Evolutionary conservation across 805 yeast species (phyloP).

Genomic region (Brettanomyces anomalus): DNA sequence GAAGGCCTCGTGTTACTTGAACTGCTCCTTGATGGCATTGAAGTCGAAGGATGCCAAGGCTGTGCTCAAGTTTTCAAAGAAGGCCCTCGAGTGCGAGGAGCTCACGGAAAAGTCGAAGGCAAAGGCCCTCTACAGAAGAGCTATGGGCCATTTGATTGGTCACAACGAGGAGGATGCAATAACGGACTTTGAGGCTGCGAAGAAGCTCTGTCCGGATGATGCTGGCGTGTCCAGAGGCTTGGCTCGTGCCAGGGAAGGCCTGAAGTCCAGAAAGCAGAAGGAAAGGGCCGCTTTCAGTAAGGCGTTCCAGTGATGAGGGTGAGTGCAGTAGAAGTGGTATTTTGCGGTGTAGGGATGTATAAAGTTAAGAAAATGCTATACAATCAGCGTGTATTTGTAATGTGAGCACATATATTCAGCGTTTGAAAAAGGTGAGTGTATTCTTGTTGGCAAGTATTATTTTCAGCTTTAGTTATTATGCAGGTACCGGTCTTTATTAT

Average conservation of each 20-base stretch:
- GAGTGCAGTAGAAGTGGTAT: too few species aligned
- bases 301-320: constrained; percentile 36
- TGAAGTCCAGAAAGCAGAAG: constrained; percentile 49
- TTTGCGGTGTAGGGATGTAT: too few species aligned
- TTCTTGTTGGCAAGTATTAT: too few species aligned
- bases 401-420: too few species aligned
- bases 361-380: too few species aligned
- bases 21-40: constrained; percentile 65
- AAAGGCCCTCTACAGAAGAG: constrained; percentile 83
- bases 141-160: constrained; percentile 53
- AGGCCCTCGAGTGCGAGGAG: constrained; percentile 53
- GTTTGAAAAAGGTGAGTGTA: too few species aligned
- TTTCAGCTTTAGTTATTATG: too few species aligned
- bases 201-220: constrained; percentile 57
- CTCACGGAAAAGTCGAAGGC: constrained; percentile 63
- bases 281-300: constrained; percentile 70
- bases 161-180: constrained; percentile 69
- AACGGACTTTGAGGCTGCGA: constrained; percentile 56
- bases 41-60: constrained; percentile 49
- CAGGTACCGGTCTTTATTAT: too few species aligned
- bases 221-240: constrained; percentile 61
- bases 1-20: constrained; percentile 57
- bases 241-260: constrained; percentile 42
- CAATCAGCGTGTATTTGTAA: too few species aligned
- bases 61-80: constrained; percentile 50